phyloP scores from a whole-genome alignment of 1,284 basidiomycete genomes.

The Lentinula novae-zelandiae region DNA sequence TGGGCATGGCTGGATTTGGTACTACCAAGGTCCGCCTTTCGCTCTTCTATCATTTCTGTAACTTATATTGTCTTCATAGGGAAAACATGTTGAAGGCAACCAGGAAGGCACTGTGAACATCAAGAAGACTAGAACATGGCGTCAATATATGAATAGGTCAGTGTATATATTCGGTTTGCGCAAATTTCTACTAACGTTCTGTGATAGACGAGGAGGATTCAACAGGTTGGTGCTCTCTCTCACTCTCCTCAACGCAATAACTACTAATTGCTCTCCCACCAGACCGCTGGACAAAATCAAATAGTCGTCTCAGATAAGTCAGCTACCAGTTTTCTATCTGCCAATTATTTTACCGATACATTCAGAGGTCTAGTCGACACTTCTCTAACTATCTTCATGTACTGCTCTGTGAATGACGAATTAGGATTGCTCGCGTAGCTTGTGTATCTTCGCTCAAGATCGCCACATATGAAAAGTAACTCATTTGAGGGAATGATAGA shows the following conservation, averaged over 20 bases:
- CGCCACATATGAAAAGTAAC: background rate
- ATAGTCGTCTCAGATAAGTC: constrained; percentile 23
- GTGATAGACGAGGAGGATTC: constrained; percentile 80
- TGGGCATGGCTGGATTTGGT: constrained; percentile 89
- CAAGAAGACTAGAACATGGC: constrained; percentile 91
- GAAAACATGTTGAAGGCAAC: constrained; percentile 77
- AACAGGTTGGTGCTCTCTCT: constrained; percentile 64
- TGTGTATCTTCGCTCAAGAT: background rate
- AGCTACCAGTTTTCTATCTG: background rate
- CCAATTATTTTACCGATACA: background rate
- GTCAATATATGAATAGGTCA: constrained; percentile 93
- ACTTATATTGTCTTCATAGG: constrained; percentile 39
- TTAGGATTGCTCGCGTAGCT: background rate
- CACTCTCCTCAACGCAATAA: background rate
- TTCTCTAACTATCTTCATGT: no score
- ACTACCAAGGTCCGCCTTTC: constrained; percentile 73
- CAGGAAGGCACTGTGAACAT: constrained; percentile 73
- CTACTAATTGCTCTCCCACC: constrained; percentile 17
- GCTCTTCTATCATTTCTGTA: background rate
- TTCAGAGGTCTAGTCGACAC: background rate
- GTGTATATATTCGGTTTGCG: constrained; percentile 18
- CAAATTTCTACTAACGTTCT: constrained; percentile 10
- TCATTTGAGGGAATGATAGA: background rate
- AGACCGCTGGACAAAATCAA: constrained; percentile 60
- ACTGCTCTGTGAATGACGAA: no score